These are phyloP conservation scores for Dovyalis caffra DNA, from an alignment of 345 rosid species.

Conservation along the genomic window DNA sequence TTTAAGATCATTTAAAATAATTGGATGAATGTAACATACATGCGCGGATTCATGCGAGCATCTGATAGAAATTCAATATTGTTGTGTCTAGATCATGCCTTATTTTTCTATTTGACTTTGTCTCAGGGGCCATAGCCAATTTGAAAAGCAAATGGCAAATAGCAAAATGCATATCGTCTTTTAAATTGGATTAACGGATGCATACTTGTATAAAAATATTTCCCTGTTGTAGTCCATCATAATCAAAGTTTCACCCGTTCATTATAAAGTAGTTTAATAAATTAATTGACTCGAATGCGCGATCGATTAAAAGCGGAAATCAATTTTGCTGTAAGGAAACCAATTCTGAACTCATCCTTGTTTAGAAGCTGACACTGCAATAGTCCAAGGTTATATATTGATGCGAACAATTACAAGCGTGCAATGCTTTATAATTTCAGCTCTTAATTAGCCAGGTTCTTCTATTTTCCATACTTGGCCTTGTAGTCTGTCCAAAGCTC, in stretches of 20 bases:
- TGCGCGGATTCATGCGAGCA: too few species aligned
- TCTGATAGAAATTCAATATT: too few species aligned
- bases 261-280: too few species aligned
- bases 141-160: not conserved
- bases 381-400: not conserved
- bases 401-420: not conserved
- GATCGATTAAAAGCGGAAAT: not conserved
- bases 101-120: not conserved
- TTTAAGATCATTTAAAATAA: not conserved
- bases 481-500: constrained; percentile 70
- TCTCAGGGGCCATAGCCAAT: not conserved
- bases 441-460: not conserved
- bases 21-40: too few species aligned
- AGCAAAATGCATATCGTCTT: not conserved
- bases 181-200: not conserved
- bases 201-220: not conserved
- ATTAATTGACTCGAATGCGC: too few species aligned
- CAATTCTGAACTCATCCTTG: not conserved
- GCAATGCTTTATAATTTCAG: not conserved
- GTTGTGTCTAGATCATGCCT: too few species aligned
- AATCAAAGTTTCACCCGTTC: too few species aligned
- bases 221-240: not conserved
- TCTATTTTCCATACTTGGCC: constrained; percentile 45
- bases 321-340: not conserved
- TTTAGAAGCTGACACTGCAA: not conserved